Evolutionary conservation across 2,329 filamentous ascomycete genomes (phyloP), one percentile per base, ranked within the genome.

Genomic region (Coniella lustricola): DNA sequence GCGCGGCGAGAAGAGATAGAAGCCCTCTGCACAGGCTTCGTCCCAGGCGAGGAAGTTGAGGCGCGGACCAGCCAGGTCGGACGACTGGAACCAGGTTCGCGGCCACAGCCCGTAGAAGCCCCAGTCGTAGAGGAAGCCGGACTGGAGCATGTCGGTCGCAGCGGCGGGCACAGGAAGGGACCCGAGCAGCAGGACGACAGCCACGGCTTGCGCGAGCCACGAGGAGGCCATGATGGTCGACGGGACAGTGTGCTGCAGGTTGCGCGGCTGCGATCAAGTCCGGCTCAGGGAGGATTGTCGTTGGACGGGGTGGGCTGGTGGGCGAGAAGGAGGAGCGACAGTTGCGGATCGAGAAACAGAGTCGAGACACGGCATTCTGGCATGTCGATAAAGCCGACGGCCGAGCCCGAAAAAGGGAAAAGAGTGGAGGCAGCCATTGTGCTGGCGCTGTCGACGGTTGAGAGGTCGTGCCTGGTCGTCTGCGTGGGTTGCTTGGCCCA

Each of bases 101-200:
- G 52, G 54, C 32, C 48, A 54, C 3, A 55, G 31, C 14, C 54
- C 54, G 40, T 55, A 55, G 25, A 54, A 54, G 10, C 54, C 51
- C 51, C 33, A 53, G 32, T 55, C 49, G 34, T 55, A 55, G 18
- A 54, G 46, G 8, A 37, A n/a, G 14, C 25, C 14, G 9, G 52
- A 55, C 35, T 51, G 40, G 7, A 51, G 12, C 16, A 48, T 37
- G 10, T 48, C 40, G 14, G 35, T 13, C 34, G 45, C 49, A 2
- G 21, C 12, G 17, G 39, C 25, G n/a, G 35, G 16, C 10, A 39
- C 9, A 13, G 9, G 12, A 17, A 16, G 17, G 13, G n/a, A n/a
- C n/a, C n/a, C n/a, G n/a, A 48, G 13, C 1, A 39, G 2, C 9
- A 12, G 8, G 12, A 34, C 7, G 34, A 32, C 34, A 12, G 40